Evolutionary conservation across 768 basidiomycete species (phyloP), one percentile per base, ranked within the genome.

Genomic region (Auriscalpium microsporum): DNA sequence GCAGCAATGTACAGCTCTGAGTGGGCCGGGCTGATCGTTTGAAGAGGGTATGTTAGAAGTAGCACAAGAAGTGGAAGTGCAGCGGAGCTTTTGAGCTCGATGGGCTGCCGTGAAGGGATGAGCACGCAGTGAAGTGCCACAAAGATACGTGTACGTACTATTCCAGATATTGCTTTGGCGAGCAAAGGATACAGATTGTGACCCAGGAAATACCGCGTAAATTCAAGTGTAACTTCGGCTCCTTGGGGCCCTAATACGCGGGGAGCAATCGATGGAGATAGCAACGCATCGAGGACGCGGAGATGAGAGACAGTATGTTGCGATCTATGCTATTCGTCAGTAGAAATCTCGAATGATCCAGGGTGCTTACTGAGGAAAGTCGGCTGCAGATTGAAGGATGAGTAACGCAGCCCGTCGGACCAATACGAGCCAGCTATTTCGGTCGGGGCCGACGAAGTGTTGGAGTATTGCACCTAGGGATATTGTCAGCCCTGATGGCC

Each of bases 41-140:
- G 75, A 0, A 91, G 70, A 0, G 89, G 87, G 45, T 94, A 72
- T 2, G 84, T 78, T 55, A 95, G 73, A 53, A 94, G 80, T 57
- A 73, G 68, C 14, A 72, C 64, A 52, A 88, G 60, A 33, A 87
- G 62, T 0, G 79, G 75, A 0, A 87, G 68, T 23, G 65, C 62
- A 0, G 80, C 73, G 2, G 81, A 75, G 28, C 76, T 72, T 66
- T 87, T 88, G 36, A 78, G 72, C 42, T 82, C 76, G 0, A 78
- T 44, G 9, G 80, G 80, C 86, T 88, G 58, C n/a, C 37, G 40
- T 47, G 2, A 19, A 45, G 42, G 53, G 6, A 61, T 28, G 45
- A 36, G 35, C 23, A 37, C 21, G 56, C 21, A n/a, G 11, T 19
- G 33, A 14, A 17, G 50, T 19, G 19, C 17, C 19, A 36, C 7